Conservation (phyloP, 805 yeast species). For the Suhomyces sp. region DNA sequence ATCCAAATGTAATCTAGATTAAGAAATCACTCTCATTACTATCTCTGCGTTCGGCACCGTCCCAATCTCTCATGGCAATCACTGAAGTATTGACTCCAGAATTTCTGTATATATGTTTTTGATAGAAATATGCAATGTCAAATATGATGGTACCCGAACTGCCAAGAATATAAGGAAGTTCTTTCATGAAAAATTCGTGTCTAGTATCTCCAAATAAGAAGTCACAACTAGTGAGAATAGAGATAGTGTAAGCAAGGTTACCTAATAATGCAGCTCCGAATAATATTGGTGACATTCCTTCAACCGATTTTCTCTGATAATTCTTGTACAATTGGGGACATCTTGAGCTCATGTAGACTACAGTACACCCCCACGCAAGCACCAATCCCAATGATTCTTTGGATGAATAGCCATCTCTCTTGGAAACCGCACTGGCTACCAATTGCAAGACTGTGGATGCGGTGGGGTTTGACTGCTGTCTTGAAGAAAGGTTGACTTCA, state of each 20-base stretch:
- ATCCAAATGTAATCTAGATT: neutral
- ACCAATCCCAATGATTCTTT: conserved; percentile 11
- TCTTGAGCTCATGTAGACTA: conserved; percentile 72
- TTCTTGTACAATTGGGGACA: conserved; percentile 84
- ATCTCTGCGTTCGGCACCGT: neutral
- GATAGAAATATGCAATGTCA: conserved; percentile 70
- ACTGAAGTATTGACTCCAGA: conserved; percentile 1
- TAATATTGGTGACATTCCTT: conserved; percentile 78
- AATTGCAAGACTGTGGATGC: neutral
- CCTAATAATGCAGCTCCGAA: conserved; percentile 79
- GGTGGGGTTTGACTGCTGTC: no score
- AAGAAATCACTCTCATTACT: neutral
- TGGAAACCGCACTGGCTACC: no score
- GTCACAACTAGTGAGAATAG: conserved; percentile 67
- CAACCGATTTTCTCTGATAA: conserved; percentile 74
- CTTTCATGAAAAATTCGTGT: conserved; percentile 55
- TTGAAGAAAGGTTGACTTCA: no score
- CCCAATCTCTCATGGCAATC: conserved; percentile 6
- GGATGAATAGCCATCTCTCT: neutral
- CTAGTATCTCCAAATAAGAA: conserved; percentile 38
- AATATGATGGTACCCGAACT: conserved; percentile 82
- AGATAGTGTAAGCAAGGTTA: conserved; percentile 70
- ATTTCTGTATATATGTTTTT: conserved; percentile 38
- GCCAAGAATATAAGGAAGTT: conserved; percentile 81
- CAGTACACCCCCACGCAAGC: conserved; percentile 79